Evolutionary conservation across 192 early-diverging fungal species (phyloP).

Genomic region (Coemansia sp.): DNA sequence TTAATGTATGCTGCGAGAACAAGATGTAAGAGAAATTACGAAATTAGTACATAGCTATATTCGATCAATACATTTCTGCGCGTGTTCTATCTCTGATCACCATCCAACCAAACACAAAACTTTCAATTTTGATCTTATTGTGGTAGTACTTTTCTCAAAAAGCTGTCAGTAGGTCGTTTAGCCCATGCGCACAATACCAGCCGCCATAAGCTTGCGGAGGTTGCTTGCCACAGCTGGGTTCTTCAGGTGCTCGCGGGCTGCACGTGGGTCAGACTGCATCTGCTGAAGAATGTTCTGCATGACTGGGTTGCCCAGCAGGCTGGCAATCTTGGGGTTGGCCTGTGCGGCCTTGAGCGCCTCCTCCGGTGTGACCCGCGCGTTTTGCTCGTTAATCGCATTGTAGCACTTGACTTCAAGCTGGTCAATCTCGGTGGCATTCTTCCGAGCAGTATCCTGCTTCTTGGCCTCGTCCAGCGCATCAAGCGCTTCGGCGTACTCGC

Average conservation of each 20-base stretch:
- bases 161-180: conserved; percentile 30
- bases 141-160: neutral
- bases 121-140: too few species aligned
- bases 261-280: conserved; percentile 94
- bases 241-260: conserved; percentile 92
- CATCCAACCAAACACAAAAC: too few species aligned
- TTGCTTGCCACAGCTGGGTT: conserved; percentile 93
- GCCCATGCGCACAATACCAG: conserved; percentile 77
- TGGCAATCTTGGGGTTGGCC: conserved; percentile 87
- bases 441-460: conserved; percentile 76
- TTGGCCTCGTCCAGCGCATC: conserved; percentile 79
- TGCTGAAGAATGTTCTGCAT: conserved; percentile 97
- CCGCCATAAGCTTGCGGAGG: conserved; percentile 88
- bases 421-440: conserved; percentile 83
- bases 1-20: too few species aligned
- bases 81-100: too few species aligned
- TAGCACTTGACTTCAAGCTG: conserved; percentile 79
- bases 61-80: too few species aligned
- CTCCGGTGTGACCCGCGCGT: conserved; percentile 60
- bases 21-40: too few species aligned
- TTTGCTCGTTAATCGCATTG: conserved; percentile 65
- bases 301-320: conserved; percentile 85
- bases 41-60: too few species aligned
- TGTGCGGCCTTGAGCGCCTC: conserved; percentile 83
- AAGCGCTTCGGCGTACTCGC: conserved; percentile 82